Evolutionary conservation across 1,284 basidiomycete genomes (phyloP), one percentile per base, ranked within the genome.

Genomic region (Puccinia hordei): DNA sequence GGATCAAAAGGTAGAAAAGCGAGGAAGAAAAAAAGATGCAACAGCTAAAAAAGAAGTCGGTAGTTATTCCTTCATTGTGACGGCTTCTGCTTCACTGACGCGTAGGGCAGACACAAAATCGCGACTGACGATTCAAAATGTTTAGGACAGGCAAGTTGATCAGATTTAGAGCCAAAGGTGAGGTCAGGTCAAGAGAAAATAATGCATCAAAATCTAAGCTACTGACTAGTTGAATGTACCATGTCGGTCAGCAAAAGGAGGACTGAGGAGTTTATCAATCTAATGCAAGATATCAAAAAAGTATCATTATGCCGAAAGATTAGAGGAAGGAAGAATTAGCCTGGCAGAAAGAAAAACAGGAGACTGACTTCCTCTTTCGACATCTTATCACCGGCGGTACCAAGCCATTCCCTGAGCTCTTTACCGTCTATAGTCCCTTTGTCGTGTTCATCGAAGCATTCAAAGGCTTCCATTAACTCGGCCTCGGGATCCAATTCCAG

Each of bases 391-490:
- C 93, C 94, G 46, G 92, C 89, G 81, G 93, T 92, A 73, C 89
- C 66, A 6, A 97, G 86, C 90, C 92, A 93, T 86, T 90, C 91
- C 81, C 90, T 88, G 87, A 97, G 90, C 86, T 95, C 93, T 49
- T 92, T 90, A 59, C 90, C 90, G 84, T 91, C 91, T 71, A 96
- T 92, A 81, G 89, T 87, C 9, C 94, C 94, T 35, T 90, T 89
- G 86, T 96, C 94, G 51, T 89, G 88, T 86, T 95, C 94, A 86
- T 97, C 94, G 85, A 96, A 97, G 82, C 91, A 93, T 84, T 91
- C 92, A 85, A 96, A 96, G 10, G 94, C 94, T 83, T 94, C 93
- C 33, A 91, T 84, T 75, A 96, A 88, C 85, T 96, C 93, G 0
- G 89, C 88, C 85, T 95, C 94, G n/a, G 91, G 89, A 85, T 95